phyloP scores from a whole-genome alignment of 2,329 filamentous ascomycete genomes.

The Aciculosporium take region DNA sequence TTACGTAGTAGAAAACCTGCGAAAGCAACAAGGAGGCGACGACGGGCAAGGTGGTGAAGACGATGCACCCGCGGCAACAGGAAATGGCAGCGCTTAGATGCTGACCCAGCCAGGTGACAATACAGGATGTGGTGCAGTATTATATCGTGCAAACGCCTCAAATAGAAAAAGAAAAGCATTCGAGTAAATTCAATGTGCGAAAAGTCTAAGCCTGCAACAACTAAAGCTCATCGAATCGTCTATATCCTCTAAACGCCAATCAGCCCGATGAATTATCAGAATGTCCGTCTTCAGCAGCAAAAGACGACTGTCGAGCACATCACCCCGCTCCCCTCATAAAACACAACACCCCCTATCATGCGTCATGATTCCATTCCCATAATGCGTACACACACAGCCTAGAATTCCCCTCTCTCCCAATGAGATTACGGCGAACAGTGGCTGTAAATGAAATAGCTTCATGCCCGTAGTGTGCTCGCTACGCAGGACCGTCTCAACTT shows the following conservation, averaged over 20 bases:
- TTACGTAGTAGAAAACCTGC: slow-evolving; percentile 32
- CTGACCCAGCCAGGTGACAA: not conserved
- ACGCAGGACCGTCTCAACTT: slow-evolving; percentile 7
- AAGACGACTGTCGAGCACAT: slow-evolving; percentile 6
- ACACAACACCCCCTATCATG: slow-evolving; percentile 5
- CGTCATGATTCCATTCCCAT: slow-evolving; percentile 6
- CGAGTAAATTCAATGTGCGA: slow-evolving; percentile 8
- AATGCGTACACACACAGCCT: not conserved
- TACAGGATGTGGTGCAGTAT: not conserved
- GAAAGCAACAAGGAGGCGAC: slow-evolving; percentile 24
- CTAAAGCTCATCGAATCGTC: slow-evolving; percentile 24
- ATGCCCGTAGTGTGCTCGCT: slow-evolving; percentile 4
- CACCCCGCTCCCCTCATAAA: slow-evolving; percentile 2
- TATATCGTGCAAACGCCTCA: not conserved
- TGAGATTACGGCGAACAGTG: slow-evolving; percentile 8
- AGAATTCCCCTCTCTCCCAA: slow-evolving; percentile 4
- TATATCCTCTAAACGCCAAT: slow-evolving; percentile 25
- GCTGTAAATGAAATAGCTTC: slow-evolving; percentile 5
- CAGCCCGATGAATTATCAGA: slow-evolving; percentile 20
- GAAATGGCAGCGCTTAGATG: not conserved
- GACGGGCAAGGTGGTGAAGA: slow-evolving; percentile 9
- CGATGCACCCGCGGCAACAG: slow-evolving; percentile 3
- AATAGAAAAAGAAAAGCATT: not conserved
- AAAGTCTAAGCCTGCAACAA: slow-evolving; percentile 12
- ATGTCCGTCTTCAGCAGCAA: slow-evolving; percentile 7